Evolutionary conservation across 768 basidiomycete genomes (phyloP).

Genomic region (Lyophyllum shimeji): DNA sequence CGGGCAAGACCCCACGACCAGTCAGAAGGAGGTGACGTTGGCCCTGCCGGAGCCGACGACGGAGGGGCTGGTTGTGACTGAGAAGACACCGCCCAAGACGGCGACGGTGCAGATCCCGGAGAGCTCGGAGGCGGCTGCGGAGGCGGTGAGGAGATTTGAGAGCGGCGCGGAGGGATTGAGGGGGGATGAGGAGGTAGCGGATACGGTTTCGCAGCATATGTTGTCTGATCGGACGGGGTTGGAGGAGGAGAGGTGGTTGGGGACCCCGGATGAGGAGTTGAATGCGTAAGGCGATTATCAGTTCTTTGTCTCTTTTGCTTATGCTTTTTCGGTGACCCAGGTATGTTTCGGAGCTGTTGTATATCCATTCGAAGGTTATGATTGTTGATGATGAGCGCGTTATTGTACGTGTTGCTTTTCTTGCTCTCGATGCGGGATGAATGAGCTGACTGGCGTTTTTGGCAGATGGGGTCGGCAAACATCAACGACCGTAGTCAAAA

Average conservation of each 20-base stretch:
- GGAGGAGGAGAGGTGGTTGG: conserved; percentile 81
- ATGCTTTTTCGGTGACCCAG: conserved; percentile 30
- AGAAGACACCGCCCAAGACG: conserved; percentile 50
- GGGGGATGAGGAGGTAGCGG: conserved; percentile 64
- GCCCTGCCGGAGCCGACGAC: conserved; percentile 50
- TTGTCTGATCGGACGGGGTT: conserved; percentile 61
- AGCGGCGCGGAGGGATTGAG: conserved; percentile 52
- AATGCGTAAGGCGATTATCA: conserved; percentile 55
- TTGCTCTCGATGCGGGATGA: too few species aligned
- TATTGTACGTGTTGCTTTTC: conserved; percentile 54
- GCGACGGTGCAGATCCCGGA: conserved; percentile 69
- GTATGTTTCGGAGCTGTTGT: conserved; percentile 78
- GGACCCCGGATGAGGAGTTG: conserved; percentile 79
- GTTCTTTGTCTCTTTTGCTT: conserved; percentile 14
- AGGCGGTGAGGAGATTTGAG: conserved; percentile 55
- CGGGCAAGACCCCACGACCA: conserved; percentile 41
- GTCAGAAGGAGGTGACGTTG: conserved; percentile 56
- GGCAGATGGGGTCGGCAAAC: conserved; percentile 93
- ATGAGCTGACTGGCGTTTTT: neutral
- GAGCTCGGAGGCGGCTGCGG: conserved; percentile 54
- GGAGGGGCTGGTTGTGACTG: conserved; percentile 48
- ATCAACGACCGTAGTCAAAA: conserved; percentile 86
- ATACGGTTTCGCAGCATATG: conserved; percentile 82
- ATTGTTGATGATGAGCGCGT: conserved; percentile 91
- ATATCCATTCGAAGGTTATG: conserved; percentile 91